Percentiles rank a stretch among this genome's conserved stretches.
These are phyloP conservation scores for Trichoderma orchidacearum DNA, from an alignment of 495 filamentous ascomycete species.

Conservation along the genomic window DNA sequence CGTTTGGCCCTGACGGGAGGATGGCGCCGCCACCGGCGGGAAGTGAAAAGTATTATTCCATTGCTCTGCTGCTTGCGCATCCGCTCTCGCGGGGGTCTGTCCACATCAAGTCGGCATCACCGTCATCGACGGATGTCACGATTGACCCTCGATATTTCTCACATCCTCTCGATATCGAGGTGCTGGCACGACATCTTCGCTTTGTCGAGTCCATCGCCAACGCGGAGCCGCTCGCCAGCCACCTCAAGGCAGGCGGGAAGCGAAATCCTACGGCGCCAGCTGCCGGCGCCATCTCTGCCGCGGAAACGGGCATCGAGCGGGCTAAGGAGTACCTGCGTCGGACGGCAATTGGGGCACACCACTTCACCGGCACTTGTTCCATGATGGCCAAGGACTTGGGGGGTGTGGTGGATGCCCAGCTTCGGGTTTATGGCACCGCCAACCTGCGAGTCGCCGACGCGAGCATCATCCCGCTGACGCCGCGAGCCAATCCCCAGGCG, in stretches of 20 bases:
- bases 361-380: conserved; percentile 24
- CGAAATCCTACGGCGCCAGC: background rate
- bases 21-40: background rate
- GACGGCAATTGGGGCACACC: conserved; percentile 4
- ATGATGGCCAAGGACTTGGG: conserved; percentile 10
- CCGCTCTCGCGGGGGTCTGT: background rate
- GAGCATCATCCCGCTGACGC: conserved; percentile 27
- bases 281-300: background rate
- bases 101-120: conserved; percentile 2
- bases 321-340: background rate
- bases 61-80: background rate
- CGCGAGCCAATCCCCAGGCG: conserved; percentile 23
- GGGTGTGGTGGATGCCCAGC: conserved; percentile 29
- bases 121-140: background rate
- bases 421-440: conserved; percentile 31
- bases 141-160: background rate
- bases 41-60: conserved; percentile 6
- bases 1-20: background rate
- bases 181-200: conserved; percentile 7
- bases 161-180: background rate
- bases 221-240: conserved; percentile 1
- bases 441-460: conserved; percentile 33
- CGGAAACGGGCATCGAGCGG: background rate
- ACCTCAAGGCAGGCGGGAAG: conserved; percentile 11
- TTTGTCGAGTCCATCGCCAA: conserved; percentile 6